Percentiles rank a stretch among this genome's conserved stretches.
These are phyloP conservation scores for Leccinum angustisporum DNA, from an alignment of 1,284 basidiomycete genomes.

Conservation along the genomic window DNA sequence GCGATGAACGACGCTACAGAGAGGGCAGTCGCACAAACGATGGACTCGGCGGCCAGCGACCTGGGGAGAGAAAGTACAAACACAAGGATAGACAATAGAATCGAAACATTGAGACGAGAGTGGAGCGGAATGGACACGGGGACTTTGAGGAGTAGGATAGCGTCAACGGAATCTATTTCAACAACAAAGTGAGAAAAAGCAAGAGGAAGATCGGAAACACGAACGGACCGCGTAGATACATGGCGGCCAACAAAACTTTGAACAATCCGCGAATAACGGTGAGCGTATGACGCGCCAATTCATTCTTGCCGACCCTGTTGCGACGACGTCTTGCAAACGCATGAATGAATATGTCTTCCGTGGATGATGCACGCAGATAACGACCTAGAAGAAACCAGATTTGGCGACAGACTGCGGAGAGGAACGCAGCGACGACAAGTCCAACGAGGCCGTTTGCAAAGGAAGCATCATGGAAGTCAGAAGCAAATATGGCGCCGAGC, in stretches of 20 bases:
- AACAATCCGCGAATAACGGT: constrained; percentile 44
- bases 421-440: constrained; percentile 51
- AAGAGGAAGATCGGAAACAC: neutral
- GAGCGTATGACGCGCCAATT: constrained; percentile 41
- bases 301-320: constrained; percentile 42
- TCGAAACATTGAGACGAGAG: constrained; percentile 37
- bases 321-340: constrained; percentile 57
- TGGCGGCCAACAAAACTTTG: constrained; percentile 50
- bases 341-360: constrained; percentile 63
- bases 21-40: constrained; percentile 55
- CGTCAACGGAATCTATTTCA: constrained; percentile 50
- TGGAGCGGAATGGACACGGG: constrained; percentile 33
- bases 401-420: constrained; percentile 62
- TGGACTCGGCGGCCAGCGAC: constrained; percentile 51
- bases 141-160: constrained; percentile 44
- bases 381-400: constrained; percentile 73
- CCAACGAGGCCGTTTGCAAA: constrained; percentile 51
- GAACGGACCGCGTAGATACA: constrained; percentile 65
- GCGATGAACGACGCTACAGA: constrained; percentile 56
- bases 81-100: constrained; percentile 42
- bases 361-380: constrained; percentile 60
- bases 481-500: constrained; percentile 63
- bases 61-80: constrained; percentile 52
- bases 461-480: constrained; percentile 43
- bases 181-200: constrained; percentile 6